These are phyloP conservation scores for Phytophthora citrophthora DNA, from an alignment of 352 stramenopile species.

Conservation along the genomic window DNA sequence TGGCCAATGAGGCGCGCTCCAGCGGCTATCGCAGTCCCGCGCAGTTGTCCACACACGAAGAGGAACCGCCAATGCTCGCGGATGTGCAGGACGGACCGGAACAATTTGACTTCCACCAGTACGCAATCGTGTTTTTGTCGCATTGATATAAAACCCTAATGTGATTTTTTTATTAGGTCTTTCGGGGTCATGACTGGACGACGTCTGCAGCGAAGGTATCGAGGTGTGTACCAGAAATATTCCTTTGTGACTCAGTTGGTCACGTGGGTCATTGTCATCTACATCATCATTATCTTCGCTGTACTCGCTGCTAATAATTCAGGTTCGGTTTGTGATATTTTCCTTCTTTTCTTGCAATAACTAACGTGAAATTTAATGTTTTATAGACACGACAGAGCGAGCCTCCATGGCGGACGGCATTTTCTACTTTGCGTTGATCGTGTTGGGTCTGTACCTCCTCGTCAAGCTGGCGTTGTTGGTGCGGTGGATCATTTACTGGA, in stretches of 20 bases:
- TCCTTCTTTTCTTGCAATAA: slow-evolving; percentile 1
- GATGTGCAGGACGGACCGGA: slow-evolving; percentile 30
- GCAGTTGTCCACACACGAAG: slow-evolving; percentile 16
- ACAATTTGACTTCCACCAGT: slow-evolving; percentile 55
- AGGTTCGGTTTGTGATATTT: slow-evolving; percentile 5
- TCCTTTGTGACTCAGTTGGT: slow-evolving; percentile 56
- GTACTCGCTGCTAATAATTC: slow-evolving; percentile 39
- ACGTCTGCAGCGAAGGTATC: slow-evolving; percentile 57
- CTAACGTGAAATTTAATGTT: slow-evolving; percentile 4
- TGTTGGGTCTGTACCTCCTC: slow-evolving; percentile 68
- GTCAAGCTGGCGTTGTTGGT: slow-evolving; percentile 77
- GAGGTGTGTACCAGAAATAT: slow-evolving; percentile 67
- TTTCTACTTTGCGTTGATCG: slow-evolving; percentile 57
- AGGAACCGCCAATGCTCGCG: slow-evolving; percentile 16
- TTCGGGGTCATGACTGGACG: slow-evolving; percentile 67
- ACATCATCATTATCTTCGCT: slow-evolving; percentile 56
- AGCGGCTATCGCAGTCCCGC: slow-evolving; percentile 11
- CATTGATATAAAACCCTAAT: neutral
- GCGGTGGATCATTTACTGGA: slow-evolving; percentile 87
- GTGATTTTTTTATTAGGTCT: slow-evolving; percentile 31
- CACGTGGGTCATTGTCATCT: slow-evolving; percentile 62
- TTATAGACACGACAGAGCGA: slow-evolving; percentile 13
- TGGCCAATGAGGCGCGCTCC: slow-evolving; percentile 36
- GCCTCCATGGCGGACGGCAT: slow-evolving; percentile 43
- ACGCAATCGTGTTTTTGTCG: neutral